Percentiles rank a stretch among this genome's conserved stretches.
Conservation (phyloP, 495 filamentous ascomycete species). For the Neurospora africana region DNA sequence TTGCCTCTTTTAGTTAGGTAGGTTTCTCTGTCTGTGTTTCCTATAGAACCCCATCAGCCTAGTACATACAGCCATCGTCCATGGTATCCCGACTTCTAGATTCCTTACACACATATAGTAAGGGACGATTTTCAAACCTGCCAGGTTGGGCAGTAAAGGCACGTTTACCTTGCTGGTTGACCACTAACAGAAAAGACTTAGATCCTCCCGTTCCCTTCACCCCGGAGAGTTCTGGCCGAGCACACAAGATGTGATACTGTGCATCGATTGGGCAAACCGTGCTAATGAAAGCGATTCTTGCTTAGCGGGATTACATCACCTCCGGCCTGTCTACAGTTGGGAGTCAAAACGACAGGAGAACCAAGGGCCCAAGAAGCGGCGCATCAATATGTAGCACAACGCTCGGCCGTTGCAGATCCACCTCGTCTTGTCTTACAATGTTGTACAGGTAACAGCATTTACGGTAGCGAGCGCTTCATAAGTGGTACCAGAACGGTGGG, state of each 20-base stretch:
- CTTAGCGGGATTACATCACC: not conserved
- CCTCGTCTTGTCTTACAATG: not conserved
- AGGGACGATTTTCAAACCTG: not conserved
- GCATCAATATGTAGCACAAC: not conserved
- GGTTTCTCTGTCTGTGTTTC: not conserved
- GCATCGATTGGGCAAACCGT: not conserved
- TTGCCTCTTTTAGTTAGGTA: not conserved
- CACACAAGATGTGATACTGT: not conserved
- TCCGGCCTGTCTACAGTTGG: not conserved
- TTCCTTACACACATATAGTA: not conserved
- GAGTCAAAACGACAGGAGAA: not conserved
- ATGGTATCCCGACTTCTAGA: not conserved
- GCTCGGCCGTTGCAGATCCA: not conserved
- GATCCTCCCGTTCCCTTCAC: not conserved
- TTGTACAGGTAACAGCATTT: not conserved
- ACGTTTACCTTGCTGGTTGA: not conserved
- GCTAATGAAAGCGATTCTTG: not conserved
- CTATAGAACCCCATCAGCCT: not conserved
- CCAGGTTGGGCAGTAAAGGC: not conserved
- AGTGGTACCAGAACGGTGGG: not conserved
- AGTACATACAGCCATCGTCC: not conserved
- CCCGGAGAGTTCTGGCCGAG: not conserved
- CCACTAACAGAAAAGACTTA: not conserved
- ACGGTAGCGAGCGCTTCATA: not conserved
- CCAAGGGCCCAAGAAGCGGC: not conserved